These are phyloP conservation scores for Fagus crenata DNA, from an alignment of 306 rosid species.

Conservation along the genomic window DNA sequence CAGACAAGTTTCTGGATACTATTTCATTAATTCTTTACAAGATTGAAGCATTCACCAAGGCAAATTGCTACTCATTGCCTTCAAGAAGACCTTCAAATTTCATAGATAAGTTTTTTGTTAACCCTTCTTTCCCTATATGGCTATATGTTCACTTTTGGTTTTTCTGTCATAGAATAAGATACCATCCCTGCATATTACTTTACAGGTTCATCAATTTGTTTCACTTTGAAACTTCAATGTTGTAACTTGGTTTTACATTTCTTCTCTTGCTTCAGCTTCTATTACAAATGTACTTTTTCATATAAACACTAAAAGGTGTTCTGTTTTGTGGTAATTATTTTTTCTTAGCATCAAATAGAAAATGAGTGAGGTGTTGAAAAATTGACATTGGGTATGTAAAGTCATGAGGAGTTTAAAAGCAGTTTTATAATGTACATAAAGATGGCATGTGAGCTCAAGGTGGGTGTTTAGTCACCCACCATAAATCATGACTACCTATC, in stretches of 20 bases:
- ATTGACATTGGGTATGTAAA: conserved; percentile 37
- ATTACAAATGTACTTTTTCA: conserved; percentile 1
- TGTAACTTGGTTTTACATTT: conserved; percentile 26
- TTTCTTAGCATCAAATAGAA: conserved; percentile 55
- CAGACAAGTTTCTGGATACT: conserved; percentile 48
- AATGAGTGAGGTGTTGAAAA: conserved; percentile 62
- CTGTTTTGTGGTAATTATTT: conserved; percentile 45
- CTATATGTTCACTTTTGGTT: conserved; percentile 5
- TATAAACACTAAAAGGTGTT: conserved; percentile 42
- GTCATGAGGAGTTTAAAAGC: conserved; percentile 40
- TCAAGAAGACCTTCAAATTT: conserved; percentile 28
- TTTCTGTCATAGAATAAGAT: conserved; percentile 34
- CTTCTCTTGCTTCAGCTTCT: conserved; percentile 19
- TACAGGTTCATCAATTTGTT: conserved; percentile 22
- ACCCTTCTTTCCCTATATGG: conserved; percentile 6
- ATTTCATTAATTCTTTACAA: conserved; percentile 74
- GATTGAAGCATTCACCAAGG: conserved; percentile 36
- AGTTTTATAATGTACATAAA: conserved; percentile 49
- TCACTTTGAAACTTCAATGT: conserved; percentile 24
- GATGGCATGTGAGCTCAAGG: conserved; percentile 67
- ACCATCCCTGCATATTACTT: conserved; percentile 21
- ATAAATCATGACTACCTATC: conserved; percentile 77
- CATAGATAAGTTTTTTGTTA: conserved; percentile 12
- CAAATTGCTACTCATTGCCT: conserved; percentile 38
- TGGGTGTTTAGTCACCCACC: conserved; percentile 98